Evolutionary conservation across 2,329 filamentous ascomycete genomes (phyloP).

Genomic region (Hypocreales sp.): DNA sequence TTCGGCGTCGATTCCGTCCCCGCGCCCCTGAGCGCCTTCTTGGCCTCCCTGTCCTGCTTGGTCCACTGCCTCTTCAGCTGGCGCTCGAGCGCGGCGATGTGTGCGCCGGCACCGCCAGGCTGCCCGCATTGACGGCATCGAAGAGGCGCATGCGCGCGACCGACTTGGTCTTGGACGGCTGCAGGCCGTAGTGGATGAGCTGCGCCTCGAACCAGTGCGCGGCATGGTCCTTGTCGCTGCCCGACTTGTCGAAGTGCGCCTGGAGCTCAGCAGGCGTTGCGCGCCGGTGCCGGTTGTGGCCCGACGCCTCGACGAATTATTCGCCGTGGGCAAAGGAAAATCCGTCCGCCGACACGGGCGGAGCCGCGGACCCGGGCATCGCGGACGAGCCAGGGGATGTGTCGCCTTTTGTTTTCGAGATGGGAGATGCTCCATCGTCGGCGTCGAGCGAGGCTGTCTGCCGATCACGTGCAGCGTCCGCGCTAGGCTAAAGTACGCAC

Average conservation of each 20-base stretch:
- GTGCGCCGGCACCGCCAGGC: conserved; percentile 30
- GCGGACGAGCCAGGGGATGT: too few relatives aligned
- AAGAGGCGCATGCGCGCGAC: conserved; percentile 41
- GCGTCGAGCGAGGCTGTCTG: too few relatives aligned
- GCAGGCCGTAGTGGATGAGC: conserved; percentile 45
- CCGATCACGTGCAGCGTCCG: too few relatives aligned
- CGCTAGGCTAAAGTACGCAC: too few relatives aligned
- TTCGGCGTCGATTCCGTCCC: too few relatives aligned
- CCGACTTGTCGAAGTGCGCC: conserved; percentile 23
- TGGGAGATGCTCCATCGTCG: too few relatives aligned
- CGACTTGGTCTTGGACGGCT: conserved; percentile 39
- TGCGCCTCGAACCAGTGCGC: conserved; percentile 49
- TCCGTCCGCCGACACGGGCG: conserved; percentile 12
- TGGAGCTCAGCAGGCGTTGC: conserved; percentile 27
- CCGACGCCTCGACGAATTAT: conserved; percentile 27
- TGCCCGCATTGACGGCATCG: conserved; percentile 34
- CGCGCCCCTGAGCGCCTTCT: conserved; percentile 18
- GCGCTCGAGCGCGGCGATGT: conserved; percentile 32
- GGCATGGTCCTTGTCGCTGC: conserved; percentile 29
- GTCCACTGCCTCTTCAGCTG: conserved; percentile 43
- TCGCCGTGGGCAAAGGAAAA: conserved; percentile 27
- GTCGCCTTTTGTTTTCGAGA: too few relatives aligned
- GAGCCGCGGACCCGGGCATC: too few relatives aligned
- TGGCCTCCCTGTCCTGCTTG: conserved; percentile 31
- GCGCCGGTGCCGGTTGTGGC: conserved; percentile 28